Evolutionary conservation across 2,329 filamentous ascomycete genomes (phyloP), one percentile per base, ranked within the genome.

Genomic region (Aspergillus luchuensis): DNA sequence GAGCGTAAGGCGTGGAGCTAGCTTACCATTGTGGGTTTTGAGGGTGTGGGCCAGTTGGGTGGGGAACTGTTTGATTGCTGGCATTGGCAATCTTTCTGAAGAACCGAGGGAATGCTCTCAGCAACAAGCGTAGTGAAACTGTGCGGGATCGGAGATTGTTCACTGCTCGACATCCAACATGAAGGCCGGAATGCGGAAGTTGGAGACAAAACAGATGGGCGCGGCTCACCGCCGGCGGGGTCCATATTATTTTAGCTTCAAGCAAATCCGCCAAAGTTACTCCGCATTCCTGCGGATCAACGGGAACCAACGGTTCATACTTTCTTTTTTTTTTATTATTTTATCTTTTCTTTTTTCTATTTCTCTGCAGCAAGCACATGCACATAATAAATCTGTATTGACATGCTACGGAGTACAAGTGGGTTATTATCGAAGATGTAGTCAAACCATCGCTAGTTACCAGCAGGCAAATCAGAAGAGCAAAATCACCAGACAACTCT

Each of bases 21-120:
- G 19, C 63, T 63, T 71, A 77, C 77, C 79, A 72, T 75, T 76
- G 61, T 81, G 79, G 49, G 79, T 79, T 69, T 74, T 77, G 23
- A 81, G 71, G 2, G 73, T 78, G 64, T 80, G 78, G n/a, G 77
- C 65, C 54, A 72, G 71, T n/a, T 68, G 63, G 1, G 72, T 69
- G n/a, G 79, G 76, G 56, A 81, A 77, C 49, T 65, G 61, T 58
- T 71, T 73, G 41, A 67, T 66, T 21, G 62, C 57, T 51, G 70
- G 65, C 72, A 75, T 75, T 65, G 64, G 48, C 53, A 47, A 19
- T 0, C 6, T 17, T 13, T n/a, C 15, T 30, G 25, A 5, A 4
- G 5, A 2, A 4, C 28, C 10, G 28, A 38, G 21, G 11, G 33
- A 43, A 8, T 38, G 48, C 36, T 28, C 50, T 33, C 30, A 50